Evolutionary conservation across 495 filamentous ascomycete species (phyloP), one percentile per base, ranked within the genome.

Genomic region (Paragyromitra xinjiangensis): DNA sequence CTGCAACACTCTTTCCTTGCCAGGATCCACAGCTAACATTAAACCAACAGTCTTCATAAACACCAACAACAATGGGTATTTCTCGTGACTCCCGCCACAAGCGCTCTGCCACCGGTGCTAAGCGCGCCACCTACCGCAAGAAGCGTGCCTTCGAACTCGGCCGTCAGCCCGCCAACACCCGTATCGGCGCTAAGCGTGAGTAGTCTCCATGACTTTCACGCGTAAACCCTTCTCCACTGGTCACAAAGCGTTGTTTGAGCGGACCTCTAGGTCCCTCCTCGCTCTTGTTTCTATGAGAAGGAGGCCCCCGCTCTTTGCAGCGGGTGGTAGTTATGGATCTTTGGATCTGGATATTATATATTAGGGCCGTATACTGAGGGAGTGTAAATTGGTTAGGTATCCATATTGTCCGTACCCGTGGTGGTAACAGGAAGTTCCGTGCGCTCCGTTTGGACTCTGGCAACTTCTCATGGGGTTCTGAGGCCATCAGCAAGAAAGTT

Each of bases 381-480:
- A 70, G 22, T 67, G 39, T 66, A 51, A 77, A 77, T 55, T 75
- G 71, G 59, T 76, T 80, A 82, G 80, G 80, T 86, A 94, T 99
- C 87, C 95, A 99, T 89, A 88, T 94, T 83, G 96, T 99, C 86
- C 95, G 95, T 87, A 97, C 94, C 82, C 95, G 95, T 86, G 95
- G 95, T 86, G 95, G 95, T 80, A 98, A 98, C 92, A 93, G 90
- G 87, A 99, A 99, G 90, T 97, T 94, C 92, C 96, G 95, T 89
- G 95, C 91, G 77, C 94, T 99, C 70, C 96, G 95, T 89, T 91
- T 99, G 88, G 95, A 99, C 86, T 92, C 94, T 78, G 95, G 95
- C 85, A 99, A 99, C 90, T 99, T 97, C 87, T 94, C 94, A 78
- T 99, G 95, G 95, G 95, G 92, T 82, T 97, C 94, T 81, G 95